These are phyloP conservation scores for Penicillium corylophilum DNA, from an alignment of 2,329 filamentous ascomycete species.

Conservation along the genomic window DNA sequence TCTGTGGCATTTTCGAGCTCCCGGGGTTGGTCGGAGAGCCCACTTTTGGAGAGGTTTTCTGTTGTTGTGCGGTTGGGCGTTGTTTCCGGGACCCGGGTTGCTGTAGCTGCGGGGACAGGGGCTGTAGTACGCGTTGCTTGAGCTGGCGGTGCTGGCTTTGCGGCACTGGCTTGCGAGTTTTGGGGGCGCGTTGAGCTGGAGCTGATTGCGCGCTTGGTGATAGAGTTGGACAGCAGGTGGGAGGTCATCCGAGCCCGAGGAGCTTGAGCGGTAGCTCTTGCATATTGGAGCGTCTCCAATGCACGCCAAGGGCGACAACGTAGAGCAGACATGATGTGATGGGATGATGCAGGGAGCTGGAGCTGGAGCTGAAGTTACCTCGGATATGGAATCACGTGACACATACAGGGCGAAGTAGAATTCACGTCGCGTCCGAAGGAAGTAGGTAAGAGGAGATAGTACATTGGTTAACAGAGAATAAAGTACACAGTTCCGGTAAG, in stretches of 20 bases:
- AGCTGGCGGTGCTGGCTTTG: slow-evolving; percentile 6
- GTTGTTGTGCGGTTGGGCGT: slow-evolving; percentile 33
- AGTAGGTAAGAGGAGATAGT: background rate
- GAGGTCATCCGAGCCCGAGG: slow-evolving; percentile 10
- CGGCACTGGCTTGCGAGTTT: slow-evolving; percentile 7
- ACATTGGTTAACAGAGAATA: background rate
- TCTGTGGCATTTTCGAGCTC: slow-evolving; percentile 29
- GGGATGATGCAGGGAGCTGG: slow-evolving; percentile 1
- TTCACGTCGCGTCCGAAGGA: background rate
- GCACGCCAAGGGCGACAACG: slow-evolving; percentile 21
- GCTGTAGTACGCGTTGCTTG: slow-evolving; percentile 6
- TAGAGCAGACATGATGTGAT: slow-evolving; percentile 25
- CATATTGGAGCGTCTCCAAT: slow-evolving; percentile 18
- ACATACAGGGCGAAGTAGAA: background rate
- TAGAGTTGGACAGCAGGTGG: slow-evolving; percentile 8
- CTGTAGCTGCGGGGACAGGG: slow-evolving; percentile 17
- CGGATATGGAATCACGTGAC: slow-evolving; percentile 25
- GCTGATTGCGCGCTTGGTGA: slow-evolving; percentile 16
- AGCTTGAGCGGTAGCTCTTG: slow-evolving; percentile 10
- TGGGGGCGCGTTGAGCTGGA: slow-evolving; percentile 16
- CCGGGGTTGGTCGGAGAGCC: slow-evolving; percentile 36
- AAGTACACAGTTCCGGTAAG: background rate
- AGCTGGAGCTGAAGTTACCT: slow-evolving; percentile 12
- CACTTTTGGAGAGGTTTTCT: slow-evolving; percentile 40
- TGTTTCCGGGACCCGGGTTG: slow-evolving; percentile 18